Base-by-base conservation (phyloP, 2,329 filamentous ascomycete genomes). In the Mollisia scopiformis region DNA sequence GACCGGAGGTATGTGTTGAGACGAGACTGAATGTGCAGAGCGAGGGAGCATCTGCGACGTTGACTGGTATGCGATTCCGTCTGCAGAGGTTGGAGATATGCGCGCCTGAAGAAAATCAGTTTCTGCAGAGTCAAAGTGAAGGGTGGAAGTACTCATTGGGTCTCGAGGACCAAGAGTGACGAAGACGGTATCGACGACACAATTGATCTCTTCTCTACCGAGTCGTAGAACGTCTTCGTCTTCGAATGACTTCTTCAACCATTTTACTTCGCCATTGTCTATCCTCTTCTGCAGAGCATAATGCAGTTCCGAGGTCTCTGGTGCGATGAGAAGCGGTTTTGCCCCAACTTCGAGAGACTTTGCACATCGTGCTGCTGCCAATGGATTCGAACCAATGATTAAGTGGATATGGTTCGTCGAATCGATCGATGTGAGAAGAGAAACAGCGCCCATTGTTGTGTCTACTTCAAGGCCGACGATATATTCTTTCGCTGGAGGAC, bases 21-120 rank as follows among this genome's bases (percentile, higher is more conserved):
- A 98, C 86, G 55, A 99, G 83, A 5, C 90, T 90, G 75, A 99
- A 97, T 27, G 92, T 91, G 79, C 93, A 97, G 16, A 98, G 88
- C 33, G 86, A 83, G 0, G 94, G 91, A 0, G 91, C 86, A 77
- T 99, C 95, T 62, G 92, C 86, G 27, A 98, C 92, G 76, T 99
- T 99, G 73, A 99, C 83, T 31, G 94, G 94, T 68, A 99, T 95
- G 47, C 95, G 87, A 63, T 93, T 82, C 50, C 89, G 84, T 62
- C 83, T 86, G 78, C 95, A 98, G 3, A 93, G 80, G 5, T 79
- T 80, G 0, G 92, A 92, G 64, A 97, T 90, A 65, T 86, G 85
- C 28, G 82, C 76, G 59, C 81, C 87, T 91, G 64, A 1, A 14
- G 16, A 2, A n/a, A 39, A 41, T 64, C 46, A 65, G 56, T 37